Evolutionary conservation across 108 stramenopile genomes (phyloP).

Genomic region (Fistulifera pelliculosa): DNA sequence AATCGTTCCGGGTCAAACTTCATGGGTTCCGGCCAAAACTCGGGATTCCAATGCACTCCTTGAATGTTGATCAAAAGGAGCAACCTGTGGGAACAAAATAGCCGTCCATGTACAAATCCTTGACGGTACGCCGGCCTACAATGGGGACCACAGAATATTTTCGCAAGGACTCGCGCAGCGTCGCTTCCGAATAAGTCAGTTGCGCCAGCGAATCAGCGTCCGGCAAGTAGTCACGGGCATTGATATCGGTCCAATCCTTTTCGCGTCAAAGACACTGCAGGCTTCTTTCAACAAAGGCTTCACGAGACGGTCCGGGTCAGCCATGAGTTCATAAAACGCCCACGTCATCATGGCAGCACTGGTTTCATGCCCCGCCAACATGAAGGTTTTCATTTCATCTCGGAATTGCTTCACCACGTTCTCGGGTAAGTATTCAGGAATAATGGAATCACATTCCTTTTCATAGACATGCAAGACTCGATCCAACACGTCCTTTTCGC

Average conservation of each 20-base stretch:
- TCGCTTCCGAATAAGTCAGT: conserved; percentile 14
- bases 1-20: conserved; percentile 57
- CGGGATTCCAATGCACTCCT: conserved; percentile 43
- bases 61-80: conserved; percentile 37
- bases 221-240: background rate
- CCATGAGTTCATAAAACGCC: conserved; percentile 41
- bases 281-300: conserved; percentile 44
- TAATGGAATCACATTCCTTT: conserved; percentile 3
- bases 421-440: conserved; percentile 2
- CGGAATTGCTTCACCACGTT: conserved; percentile 22
- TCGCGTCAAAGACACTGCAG: conserved; percentile 1
- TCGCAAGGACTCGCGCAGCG: conserved; percentile 27
- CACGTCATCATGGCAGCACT: conserved; percentile 49
- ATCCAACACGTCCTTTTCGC: conserved; percentile 18
- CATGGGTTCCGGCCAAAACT: conserved; percentile 56
- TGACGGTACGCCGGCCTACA: conserved; percentile 24
- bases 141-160: conserved; percentile 48
- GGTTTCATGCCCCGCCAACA: conserved; percentile 67
- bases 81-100: conserved; percentile 35
- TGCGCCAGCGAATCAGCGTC: conserved; percentile 6
- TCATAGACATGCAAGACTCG: conserved; percentile 13
- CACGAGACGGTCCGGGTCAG: conserved; percentile 30
- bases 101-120: conserved; percentile 14
- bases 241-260: conserved; percentile 4
- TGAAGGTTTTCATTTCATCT: conserved; percentile 57